Base-by-base conservation (phyloP, 228 moss, liverwort and hornwort species). In the Sphagnum magellanicum region DNA sequence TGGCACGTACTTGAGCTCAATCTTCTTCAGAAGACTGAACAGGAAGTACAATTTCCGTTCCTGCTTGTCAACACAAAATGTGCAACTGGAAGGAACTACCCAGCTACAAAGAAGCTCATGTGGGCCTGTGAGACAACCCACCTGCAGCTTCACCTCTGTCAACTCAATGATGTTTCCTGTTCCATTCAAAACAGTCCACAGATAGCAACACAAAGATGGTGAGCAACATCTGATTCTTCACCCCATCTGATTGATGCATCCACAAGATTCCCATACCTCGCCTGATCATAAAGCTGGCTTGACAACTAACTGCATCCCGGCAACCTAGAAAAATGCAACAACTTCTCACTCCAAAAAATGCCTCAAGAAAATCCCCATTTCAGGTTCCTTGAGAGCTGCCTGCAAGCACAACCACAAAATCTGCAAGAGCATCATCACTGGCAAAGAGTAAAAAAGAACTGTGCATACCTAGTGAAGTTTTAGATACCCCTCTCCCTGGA, bases 61-160 rank as follows among this genome's bases (percentile, higher is more conserved):
- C 14, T 66, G 68, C 14, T 70, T 80, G 59, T 81, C 79, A 55
- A 98, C 67, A 6, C 80, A 84, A 50, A 98, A 70, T 52, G 71
- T 81, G 71, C 80, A 71, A 8, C 76, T 81, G 53, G 61, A 63
- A 14, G 90, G 78, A 65, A 72, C 74, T 68, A 62, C 80, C 91
- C 97, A 91, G 68, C 87, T 84, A 50, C 88, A 53, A 16, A 81
- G 67, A 13, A 91, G 68, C 49, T 82, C 78, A 12, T 84, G 67
- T 5, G 73, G 61, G 2, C 83, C 73, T 4, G 75, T 77, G 4
- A 90, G 71, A 6, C 83, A 86, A 16, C 97, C 97, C 64, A 93
- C 50, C 61, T 81, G 88, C 16, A 98, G 66, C 32, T 75, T 61
- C 52, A 81, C 88, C 52, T 84, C 76, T 4, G 77, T 70, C 8